These are phyloP conservation scores for Neocucurbitaria cava DNA, from an alignment of 2,329 filamentous ascomycete species.

Conservation along the genomic window DNA sequence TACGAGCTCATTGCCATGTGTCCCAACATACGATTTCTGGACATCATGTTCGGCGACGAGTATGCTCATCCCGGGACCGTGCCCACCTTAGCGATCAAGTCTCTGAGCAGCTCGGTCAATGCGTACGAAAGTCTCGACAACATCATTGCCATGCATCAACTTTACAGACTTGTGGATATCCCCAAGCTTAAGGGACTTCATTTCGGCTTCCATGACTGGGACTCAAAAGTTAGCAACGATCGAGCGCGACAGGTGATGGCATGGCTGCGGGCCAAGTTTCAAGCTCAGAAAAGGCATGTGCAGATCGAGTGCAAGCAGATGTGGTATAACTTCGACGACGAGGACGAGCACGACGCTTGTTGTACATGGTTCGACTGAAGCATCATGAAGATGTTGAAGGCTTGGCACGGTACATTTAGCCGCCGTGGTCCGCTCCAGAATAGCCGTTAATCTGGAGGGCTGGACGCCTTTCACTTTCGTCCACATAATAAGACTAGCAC, in stretches of 20 bases:
- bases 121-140: conserved; percentile 13
- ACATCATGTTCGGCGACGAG: conserved; percentile 11
- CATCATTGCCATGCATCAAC: conserved; percentile 10
- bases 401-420: not conserved
- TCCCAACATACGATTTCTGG: conserved; percentile 4
- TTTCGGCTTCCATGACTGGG: conserved; percentile 17
- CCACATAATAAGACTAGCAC: not conserved
- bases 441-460: not conserved
- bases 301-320: conserved; percentile 9
- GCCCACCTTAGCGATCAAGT: conserved; percentile 4
- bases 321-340: not conserved
- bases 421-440: not conserved
- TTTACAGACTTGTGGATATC: conserved; percentile 1
- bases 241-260: conserved; percentile 7
- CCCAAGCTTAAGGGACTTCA: conserved; percentile 4
- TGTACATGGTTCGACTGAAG: not conserved
- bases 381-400: not conserved
- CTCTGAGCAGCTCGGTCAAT: conserved; percentile 6
- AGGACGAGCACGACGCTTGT: not conserved
- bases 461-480: not conserved
- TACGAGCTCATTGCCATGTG: conserved; percentile 6
- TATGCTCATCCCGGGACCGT: conserved; percentile 3
- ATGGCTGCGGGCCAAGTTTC: conserved; percentile 7
- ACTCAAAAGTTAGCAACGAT: conserved; percentile 1
- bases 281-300: conserved; percentile 1